phyloP scores from a whole-genome alignment of 2,329 filamentous ascomycete genomes.

The Diplocarpon rosae region DNA sequence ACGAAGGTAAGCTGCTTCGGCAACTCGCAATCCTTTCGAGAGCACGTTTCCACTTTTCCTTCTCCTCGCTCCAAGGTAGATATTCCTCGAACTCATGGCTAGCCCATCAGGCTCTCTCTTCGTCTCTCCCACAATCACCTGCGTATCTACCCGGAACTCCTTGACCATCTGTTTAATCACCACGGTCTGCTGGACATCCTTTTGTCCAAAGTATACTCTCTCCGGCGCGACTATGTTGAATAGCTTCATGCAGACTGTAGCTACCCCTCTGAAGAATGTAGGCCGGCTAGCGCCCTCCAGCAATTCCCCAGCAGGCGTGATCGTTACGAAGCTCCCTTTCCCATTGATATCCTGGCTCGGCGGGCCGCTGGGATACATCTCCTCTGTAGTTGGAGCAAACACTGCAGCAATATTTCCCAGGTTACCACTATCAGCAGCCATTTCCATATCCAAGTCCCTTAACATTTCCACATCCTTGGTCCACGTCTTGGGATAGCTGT shows the following conservation, averaged over 20 bases:
- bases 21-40: constrained; percentile 54
- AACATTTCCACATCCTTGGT: constrained; percentile 61
- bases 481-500: constrained; percentile 86
- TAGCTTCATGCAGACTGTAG: constrained; percentile 90
- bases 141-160: constrained; percentile 72
- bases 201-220: constrained; percentile 87
- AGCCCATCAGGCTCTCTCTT: constrained; percentile 69
- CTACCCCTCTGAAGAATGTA: constrained; percentile 93
- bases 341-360: constrained; percentile 63
- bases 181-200: constrained; percentile 93
- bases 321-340: constrained; percentile 79
- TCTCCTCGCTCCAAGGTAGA: constrained; percentile 73
- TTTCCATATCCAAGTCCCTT: constrained; percentile 55
- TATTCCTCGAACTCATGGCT: constrained; percentile 85
- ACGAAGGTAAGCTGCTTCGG: constrained; percentile 52
- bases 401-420: constrained; percentile 67
- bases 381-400: constrained; percentile 70
- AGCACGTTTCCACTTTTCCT: constrained; percentile 64
- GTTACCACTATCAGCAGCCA: constrained; percentile 47
- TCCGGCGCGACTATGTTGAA: constrained; percentile 75
- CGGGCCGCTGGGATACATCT: constrained; percentile 75
- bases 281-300: constrained; percentile 79
- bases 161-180: constrained; percentile 77
- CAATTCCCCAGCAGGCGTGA: constrained; percentile 71
- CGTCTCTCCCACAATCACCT: constrained; percentile 66